Conservation (phyloP, 768 basidiomycete genomes). For the Lactarius vividus region DNA sequence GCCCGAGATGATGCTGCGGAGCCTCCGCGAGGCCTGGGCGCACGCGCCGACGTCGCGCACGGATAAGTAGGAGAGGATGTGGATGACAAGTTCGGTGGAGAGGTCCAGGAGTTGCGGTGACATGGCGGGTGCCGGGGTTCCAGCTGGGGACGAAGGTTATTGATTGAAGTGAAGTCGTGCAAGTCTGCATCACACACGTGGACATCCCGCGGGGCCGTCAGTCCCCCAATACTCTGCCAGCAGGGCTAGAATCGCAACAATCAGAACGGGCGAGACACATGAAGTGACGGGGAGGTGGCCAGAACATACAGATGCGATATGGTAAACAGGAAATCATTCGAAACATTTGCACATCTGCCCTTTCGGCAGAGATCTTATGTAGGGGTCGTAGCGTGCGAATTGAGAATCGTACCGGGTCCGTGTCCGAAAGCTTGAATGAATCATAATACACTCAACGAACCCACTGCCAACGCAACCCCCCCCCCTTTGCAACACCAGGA, state of each 20-base stretch:
- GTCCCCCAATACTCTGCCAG: neutral
- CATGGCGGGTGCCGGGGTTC: slow-evolving; percentile 15
- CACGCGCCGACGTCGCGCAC: slow-evolving; percentile 18
- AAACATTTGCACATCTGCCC: neutral
- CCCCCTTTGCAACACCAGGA: neutral
- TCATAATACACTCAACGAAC: neutral
- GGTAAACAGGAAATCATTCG: slow-evolving; percentile 7
- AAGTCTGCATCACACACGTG: slow-evolving; percentile 13
- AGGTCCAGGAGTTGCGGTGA: slow-evolving; percentile 23
- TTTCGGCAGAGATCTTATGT: neutral
- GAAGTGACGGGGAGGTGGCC: neutral
- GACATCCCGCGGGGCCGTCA: neutral
- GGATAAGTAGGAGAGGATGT: slow-evolving; percentile 21
- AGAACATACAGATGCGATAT: slow-evolving; percentile 5
- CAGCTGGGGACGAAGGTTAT: neutral
- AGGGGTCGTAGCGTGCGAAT: slow-evolving; percentile 11
- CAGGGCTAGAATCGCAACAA: slow-evolving; percentile 1
- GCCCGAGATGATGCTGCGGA: slow-evolving; percentile 15
- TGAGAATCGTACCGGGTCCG: neutral
- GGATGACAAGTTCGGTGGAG: slow-evolving; percentile 22
- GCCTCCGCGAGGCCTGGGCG: slow-evolving; percentile 15
- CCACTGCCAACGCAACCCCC: neutral
- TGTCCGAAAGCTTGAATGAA: neutral
- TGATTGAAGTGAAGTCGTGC: slow-evolving; percentile 1
- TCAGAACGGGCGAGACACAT: slow-evolving; percentile 3